Evolutionary conservation across 2,329 filamentous ascomycete genomes (phyloP).

Genomic region (Dothistroma septosporum): DNA sequence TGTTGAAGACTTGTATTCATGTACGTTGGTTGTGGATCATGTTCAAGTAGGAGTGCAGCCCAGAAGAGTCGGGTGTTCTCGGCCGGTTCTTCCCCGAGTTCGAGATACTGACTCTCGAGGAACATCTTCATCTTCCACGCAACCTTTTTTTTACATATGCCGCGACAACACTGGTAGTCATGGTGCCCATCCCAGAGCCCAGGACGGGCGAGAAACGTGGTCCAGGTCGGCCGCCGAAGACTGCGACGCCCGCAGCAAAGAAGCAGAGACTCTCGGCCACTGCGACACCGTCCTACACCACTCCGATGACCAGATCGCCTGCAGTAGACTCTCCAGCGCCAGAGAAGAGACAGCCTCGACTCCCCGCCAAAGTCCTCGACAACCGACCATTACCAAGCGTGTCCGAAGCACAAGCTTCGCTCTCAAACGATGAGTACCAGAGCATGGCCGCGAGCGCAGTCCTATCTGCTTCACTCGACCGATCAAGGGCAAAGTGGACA

Average conservation of each 20-base stretch:
- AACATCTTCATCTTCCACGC: too few relatives aligned
- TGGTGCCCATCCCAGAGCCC: conserved; percentile 5
- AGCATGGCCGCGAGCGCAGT: conserved; percentile 72
- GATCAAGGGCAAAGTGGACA: conserved; percentile 71
- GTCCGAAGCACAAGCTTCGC: conserved; percentile 60
- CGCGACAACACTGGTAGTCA: background rate
- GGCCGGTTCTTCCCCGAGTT: too few relatives aligned
- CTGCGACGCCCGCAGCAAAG: conserved; percentile 24
- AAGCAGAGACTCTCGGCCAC: conserved; percentile 21
- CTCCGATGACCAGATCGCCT: conserved; percentile 14
- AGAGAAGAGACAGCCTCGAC: conserved; percentile 27
- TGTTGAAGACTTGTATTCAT: too few relatives aligned
- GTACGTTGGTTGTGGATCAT: too few relatives aligned
- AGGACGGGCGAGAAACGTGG: conserved; percentile 27
- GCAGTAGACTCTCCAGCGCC: conserved; percentile 19
- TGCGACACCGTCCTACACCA: conserved; percentile 12
- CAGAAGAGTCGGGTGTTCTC: too few relatives aligned
- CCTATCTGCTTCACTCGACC: conserved; percentile 65
- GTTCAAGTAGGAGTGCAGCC: too few relatives aligned
- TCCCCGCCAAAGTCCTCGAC: conserved; percentile 61
- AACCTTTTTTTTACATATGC: background rate
- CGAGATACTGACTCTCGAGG: too few relatives aligned
- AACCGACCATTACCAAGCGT: conserved; percentile 69
- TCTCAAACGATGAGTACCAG: conserved; percentile 66
- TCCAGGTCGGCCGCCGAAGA: conserved; percentile 23